Evolutionary conservation across 192 early-diverging fungal species (phyloP).

Genomic region (Rhizoclosmatium sp.): DNA sequence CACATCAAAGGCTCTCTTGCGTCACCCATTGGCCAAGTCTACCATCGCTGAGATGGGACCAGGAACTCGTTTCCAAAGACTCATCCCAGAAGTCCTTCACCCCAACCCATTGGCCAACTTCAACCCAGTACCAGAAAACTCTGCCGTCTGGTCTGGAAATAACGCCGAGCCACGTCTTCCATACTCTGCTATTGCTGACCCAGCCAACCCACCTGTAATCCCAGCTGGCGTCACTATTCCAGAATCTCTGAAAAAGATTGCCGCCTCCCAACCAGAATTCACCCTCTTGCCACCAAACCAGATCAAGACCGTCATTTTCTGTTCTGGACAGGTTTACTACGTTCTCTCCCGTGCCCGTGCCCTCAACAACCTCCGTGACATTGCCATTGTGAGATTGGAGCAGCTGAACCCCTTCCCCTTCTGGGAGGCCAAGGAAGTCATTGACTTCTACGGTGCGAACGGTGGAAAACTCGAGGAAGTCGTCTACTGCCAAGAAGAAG

Average conservation of each 20-base stretch:
- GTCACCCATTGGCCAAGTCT: constrained; percentile 92
- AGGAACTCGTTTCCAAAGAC: constrained; percentile 84
- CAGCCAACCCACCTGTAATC: constrained; percentile 21
- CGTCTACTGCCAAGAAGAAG: constrained; percentile 96
- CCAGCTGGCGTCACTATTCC: neutral
- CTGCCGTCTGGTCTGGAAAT: constrained; percentile 53
- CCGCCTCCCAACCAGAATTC: constrained; percentile 48
- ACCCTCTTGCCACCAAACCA: constrained; percentile 79
- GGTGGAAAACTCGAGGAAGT: constrained; percentile 77
- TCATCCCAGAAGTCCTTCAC: constrained; percentile 87
- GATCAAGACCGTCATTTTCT: constrained; percentile 93
- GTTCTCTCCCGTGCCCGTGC: constrained; percentile 85
- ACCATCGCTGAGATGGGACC: constrained; percentile 81
- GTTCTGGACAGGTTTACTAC: constrained; percentile 98
- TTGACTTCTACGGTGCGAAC: constrained; percentile 81
- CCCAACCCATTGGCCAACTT: constrained; percentile 71
- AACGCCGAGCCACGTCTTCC: constrained; percentile 61
- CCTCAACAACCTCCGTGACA: constrained; percentile 86
- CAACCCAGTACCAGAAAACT: constrained; percentile 33
- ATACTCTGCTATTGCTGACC: constrained; percentile 44
- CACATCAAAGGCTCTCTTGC: constrained; percentile 90
- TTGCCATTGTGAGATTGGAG: constrained; percentile 94
- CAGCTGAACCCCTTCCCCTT: constrained; percentile 97
- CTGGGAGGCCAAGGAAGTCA: constrained; percentile 82
- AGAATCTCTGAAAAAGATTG: constrained; percentile 11